Percentiles rank a stretch among this genome's conserved stretches.
These are phyloP conservation scores for Lachnellula cervina DNA, from an alignment of 2,329 filamentous ascomycete species.

Conservation along the genomic window DNA sequence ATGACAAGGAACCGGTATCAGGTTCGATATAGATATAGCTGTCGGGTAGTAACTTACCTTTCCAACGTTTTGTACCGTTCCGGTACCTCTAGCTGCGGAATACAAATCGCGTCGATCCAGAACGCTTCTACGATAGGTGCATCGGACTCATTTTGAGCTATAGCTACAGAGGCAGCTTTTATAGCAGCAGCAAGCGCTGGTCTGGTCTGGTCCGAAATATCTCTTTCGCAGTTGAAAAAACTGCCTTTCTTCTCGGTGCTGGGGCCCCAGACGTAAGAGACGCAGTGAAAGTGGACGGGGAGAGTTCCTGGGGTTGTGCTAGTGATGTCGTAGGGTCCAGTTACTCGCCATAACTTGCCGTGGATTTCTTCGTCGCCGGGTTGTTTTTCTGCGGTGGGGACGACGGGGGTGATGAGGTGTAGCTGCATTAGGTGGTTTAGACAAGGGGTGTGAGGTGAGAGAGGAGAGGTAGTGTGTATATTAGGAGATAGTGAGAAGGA, in stretches of 20 bases:
- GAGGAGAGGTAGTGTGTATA: too few species aligned
- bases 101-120: slow-evolving; percentile 19
- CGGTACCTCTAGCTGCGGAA: slow-evolving; percentile 10
- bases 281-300: slow-evolving; percentile 17
- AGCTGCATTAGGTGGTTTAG: too few species aligned
- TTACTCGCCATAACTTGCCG: slow-evolving; percentile 13
- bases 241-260: slow-evolving; percentile 9
- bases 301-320: not conserved
- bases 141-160: not conserved
- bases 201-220: slow-evolving; percentile 15
- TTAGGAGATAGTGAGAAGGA: too few species aligned
- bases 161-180: slow-evolving; percentile 6
- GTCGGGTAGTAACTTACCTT: not conserved
- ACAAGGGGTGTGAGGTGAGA: too few species aligned
- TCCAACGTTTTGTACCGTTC: slow-evolving; percentile 13
- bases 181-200: slow-evolving; percentile 14
- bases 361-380: slow-evolving; percentile 17
- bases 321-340: slow-evolving; percentile 4
- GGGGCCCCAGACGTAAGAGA: slow-evolving; percentile 18
- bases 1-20: too few species aligned
- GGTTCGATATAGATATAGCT: too few species aligned
- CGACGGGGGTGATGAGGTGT: too few species aligned
- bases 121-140: slow-evolving; percentile 9
- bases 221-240: slow-evolving; percentile 15
- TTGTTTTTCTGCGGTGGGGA: not conserved